Evolutionary conservation across 495 filamentous ascomycete species (phyloP).

Genomic region (Penicillium bovifimosum): DNA sequence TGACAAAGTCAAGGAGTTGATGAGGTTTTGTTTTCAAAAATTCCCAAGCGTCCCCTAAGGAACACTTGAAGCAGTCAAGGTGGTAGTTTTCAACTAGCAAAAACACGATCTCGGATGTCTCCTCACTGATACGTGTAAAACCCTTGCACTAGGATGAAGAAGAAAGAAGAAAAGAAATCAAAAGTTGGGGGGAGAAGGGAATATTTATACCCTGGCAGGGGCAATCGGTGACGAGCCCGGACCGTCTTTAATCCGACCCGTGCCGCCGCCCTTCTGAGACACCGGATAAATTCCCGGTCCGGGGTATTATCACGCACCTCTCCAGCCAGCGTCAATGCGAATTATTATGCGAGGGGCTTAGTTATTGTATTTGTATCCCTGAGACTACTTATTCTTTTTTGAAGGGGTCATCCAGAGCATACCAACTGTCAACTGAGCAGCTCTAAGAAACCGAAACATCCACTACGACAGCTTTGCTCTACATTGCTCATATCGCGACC

Average conservation of each 20-base stretch:
- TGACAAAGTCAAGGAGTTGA: slow-evolving; percentile 20
- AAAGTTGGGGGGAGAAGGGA: not conserved
- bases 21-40: slow-evolving; percentile 43
- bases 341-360: too few relatives aligned
- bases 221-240: not conserved
- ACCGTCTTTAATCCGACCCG: not conserved
- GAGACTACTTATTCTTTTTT: too few relatives aligned
- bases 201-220: slow-evolving; percentile 17
- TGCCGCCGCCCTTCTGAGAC: too few relatives aligned
- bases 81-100: slow-evolving; percentile 59
- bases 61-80: slow-evolving; percentile 43
- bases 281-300: too few relatives aligned
- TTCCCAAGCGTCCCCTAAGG: slow-evolving; percentile 42
- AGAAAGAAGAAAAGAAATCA: slow-evolving; percentile 36
- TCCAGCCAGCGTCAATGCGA: too few relatives aligned
- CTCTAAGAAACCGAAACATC: too few relatives aligned
- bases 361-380: too few relatives aligned
- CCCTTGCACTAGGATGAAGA: slow-evolving; percentile 50
- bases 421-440: too few relatives aligned
- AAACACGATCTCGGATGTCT: slow-evolving; percentile 54
- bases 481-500: too few relatives aligned
- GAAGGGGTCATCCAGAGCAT: too few relatives aligned
- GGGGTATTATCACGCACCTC: too few relatives aligned
- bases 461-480: too few relatives aligned
- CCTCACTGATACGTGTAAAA: slow-evolving; percentile 55